Base-by-base conservation (phyloP, 768 basidiomycete species). In the Trametes sanguinea region DNA sequence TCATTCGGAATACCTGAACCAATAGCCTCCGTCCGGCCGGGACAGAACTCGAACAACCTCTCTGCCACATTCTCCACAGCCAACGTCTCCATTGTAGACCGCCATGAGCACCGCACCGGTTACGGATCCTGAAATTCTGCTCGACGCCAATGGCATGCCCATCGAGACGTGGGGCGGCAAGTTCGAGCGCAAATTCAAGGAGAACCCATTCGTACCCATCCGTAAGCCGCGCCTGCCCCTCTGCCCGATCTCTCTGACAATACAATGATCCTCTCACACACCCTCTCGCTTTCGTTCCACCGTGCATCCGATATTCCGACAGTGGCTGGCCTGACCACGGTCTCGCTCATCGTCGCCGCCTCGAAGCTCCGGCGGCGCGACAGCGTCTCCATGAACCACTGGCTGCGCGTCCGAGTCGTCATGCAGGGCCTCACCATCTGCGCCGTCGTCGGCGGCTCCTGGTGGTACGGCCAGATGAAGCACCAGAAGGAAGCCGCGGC, bases 171-270 rank as follows among this genome's bases (percentile, higher is more conserved):
- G 61, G 60, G 61, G 61, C 42, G 57, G 60, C 51, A 67, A 67
- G 46, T 67, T 67, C 16, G 53, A 56, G 60, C 63, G 66, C 54
- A 67, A 64, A 44, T 82, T 89, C 74, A 87, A 84, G 61, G 85
- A 92, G 71, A 87, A 94, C 70, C 91, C 92, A 3, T 83, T 87
- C 71, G 90, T 94, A 2, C 90, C 90, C 7, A 69, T 90, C 27
- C 88, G 91, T 90, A 61, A 57, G 86, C 76, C 14, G 29, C 14
- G 17, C 29, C 40, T 14, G 10, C 27, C 51, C 27, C n/a, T n/a
- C n/a, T n/a, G n/a, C n/a, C n/a, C n/a, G n/a, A n/a, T 46, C 32
- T 27, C 51, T 16, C 39, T 29, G 3, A 2, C 1, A 33, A 6
- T n/a, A n/a, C n/a, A n/a, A n/a, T n/a, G n/a, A n/a, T n/a, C n/a